Base-by-base conservation (phyloP, 1,284 basidiomycete species). In the Entoloma clypeatum region DNA sequence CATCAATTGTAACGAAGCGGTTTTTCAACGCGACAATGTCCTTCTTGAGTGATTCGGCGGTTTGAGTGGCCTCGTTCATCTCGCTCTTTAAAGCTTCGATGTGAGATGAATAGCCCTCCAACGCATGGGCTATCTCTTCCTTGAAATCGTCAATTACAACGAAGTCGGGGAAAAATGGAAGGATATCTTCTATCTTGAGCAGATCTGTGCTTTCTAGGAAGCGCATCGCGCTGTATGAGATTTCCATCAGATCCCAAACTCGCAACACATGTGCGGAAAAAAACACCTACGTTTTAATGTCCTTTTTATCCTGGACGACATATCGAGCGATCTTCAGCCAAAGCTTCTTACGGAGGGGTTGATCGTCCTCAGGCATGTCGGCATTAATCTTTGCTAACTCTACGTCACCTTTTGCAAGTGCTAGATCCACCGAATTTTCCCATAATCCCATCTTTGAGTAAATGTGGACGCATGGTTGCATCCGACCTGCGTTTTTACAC, bases 131-230 rank as follows among this genome's bases (percentile, higher is more conserved):
- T 52, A 99, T 99, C 66, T 99, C 94, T 54, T 95, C 90, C 64
- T 99, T 99, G 77, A 99, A 99, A 60, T 98, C 94, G 62, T 99
- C 96, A 54, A 99, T 98, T 49, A 99, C 92, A 9, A 95, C 92
- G 63, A 99, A 99, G 66, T 99, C 95, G 2, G 96, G 95, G 81
- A 99, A 99, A 81, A 98, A 99, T 2, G 96, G 96, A 17, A 99
- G 68, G 40, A 99, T 95, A 59, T 99, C 96, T 62, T 99, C 96
- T 51, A 99, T 95, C 65, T 97, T 95, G 58, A 99, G 80, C 19
- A 98, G 68, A 55, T 93, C 86, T 0, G 95, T 96, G 45, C 90
- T 86, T 56, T 96, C 91, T 49, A 99, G 71, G 69, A 99, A 98
- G 24, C 77, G 80, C 91, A 99, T 98, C 11, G 95, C 96, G 38